phyloP scores from a whole-genome alignment of 495 filamentous ascomycete species.

The Friedmanniomyces endolithicus region DNA sequence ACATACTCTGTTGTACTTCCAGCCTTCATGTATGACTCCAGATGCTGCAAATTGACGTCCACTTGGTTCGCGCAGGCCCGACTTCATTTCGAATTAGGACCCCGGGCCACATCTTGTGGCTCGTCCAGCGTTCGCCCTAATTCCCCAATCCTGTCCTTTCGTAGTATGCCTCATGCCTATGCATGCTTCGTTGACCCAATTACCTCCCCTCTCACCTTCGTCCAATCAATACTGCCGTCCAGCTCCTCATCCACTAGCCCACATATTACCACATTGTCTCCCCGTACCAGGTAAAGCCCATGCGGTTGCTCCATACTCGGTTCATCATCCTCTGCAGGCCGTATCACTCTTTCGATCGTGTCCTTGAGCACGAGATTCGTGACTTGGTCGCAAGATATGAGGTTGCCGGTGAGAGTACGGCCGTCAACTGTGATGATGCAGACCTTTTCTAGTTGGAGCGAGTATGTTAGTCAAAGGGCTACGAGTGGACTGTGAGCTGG shows the following conservation, averaged over 20 bases:
- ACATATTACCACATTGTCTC: slow-evolving; percentile 86
- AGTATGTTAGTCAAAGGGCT: background rate
- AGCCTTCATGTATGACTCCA: too few species aligned
- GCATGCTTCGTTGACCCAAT: slow-evolving; percentile 62
- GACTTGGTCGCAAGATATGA: slow-evolving; percentile 78
- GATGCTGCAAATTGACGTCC: too few species aligned
- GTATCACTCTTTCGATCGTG: slow-evolving; percentile 82
- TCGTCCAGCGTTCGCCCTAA: background rate
- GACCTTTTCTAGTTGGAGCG: slow-evolving; percentile 57
- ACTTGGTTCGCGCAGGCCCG: too few species aligned
- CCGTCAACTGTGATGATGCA: slow-evolving; percentile 86
- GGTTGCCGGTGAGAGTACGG: slow-evolving; percentile 69
- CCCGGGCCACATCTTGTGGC: background rate
- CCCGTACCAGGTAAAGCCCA: slow-evolving; percentile 83
- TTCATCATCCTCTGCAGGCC: slow-evolving; percentile 67
- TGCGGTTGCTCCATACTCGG: slow-evolving; percentile 68
- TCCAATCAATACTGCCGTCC: slow-evolving; percentile 82
- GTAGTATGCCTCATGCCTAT: background rate
- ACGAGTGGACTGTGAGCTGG: background rate
- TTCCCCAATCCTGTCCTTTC: background rate
- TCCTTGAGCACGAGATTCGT: slow-evolving; percentile 83
- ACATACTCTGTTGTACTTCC: too few species aligned
- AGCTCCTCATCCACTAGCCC: slow-evolving; percentile 81
- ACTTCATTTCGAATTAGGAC: too few species aligned
- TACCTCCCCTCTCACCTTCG: slow-evolving; percentile 70